A percentile compares a stretch with the other conserved stretches of the same genome.
These are phyloP conservation scores for Leccinum solheimii DNA, from an alignment of 1,284 basidiomycete species.

Conservation along the genomic window DNA sequence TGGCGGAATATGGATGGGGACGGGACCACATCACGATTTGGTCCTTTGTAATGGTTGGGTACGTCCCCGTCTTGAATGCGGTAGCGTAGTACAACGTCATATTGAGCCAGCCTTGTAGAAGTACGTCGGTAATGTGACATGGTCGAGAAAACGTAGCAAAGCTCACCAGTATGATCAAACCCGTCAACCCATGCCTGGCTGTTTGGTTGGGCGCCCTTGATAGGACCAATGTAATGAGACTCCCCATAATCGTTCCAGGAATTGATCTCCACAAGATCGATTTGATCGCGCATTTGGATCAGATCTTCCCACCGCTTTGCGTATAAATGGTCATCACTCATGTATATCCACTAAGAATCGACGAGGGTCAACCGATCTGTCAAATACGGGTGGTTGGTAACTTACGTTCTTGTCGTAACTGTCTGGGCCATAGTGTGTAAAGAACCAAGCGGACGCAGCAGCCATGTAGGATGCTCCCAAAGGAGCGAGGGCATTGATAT, in stretches of 20 bases:
- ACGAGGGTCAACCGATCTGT: slow-evolving; percentile 4
- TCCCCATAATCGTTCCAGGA: slow-evolving; percentile 70
- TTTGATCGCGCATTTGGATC: slow-evolving; percentile 55
- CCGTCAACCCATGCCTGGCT: slow-evolving; percentile 67
- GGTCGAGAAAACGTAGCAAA: not conserved
- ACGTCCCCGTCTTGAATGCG: slow-evolving; percentile 75
- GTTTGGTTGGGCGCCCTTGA: slow-evolving; percentile 65
- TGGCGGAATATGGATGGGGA: slow-evolving; percentile 63
- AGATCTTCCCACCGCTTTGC: slow-evolving; percentile 74
- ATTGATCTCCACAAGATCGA: slow-evolving; percentile 61
- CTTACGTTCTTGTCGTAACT: slow-evolving; percentile 81
- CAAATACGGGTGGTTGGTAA: slow-evolving; percentile 2
- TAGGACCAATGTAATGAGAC: slow-evolving; percentile 64
- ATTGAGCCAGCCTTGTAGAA: slow-evolving; percentile 54
- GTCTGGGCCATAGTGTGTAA: slow-evolving; percentile 68
- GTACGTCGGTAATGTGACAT: not conserved
- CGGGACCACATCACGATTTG: slow-evolving; percentile 73
- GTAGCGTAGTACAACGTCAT: slow-evolving; percentile 70
- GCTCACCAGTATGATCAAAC: slow-evolving; percentile 58
- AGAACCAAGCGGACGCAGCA: slow-evolving; percentile 74
- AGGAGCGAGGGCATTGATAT: slow-evolving; percentile 41
- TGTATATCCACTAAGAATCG: slow-evolving; percentile 55
- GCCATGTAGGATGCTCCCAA: slow-evolving; percentile 36
- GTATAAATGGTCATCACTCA: slow-evolving; percentile 73
- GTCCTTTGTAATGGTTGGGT: slow-evolving; percentile 65